Percentiles rank a stretch among this genome's conserved stretches.
phyloP scores from a whole-genome alignment of 1,284 basidiomycete species.

The Sporisorium sorghi region DNA sequence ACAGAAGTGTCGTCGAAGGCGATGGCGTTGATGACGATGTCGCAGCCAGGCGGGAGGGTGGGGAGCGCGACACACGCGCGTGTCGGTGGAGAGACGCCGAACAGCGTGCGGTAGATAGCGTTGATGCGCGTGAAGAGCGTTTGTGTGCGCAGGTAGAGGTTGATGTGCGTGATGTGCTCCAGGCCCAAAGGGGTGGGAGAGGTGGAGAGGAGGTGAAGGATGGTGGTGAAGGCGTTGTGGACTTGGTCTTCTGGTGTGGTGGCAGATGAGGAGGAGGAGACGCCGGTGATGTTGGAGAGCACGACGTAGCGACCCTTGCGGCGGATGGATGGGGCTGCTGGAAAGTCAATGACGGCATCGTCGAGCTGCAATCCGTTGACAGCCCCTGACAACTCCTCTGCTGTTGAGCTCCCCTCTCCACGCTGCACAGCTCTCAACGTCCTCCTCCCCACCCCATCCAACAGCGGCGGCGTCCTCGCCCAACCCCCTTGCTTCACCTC shows the following conservation, averaged over 20 bases:
- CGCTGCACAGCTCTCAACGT: slow-evolving; percentile 32
- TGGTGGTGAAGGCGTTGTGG: slow-evolving; percentile 16
- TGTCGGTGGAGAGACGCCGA: slow-evolving; percentile 90
- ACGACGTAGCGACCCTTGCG: slow-evolving; percentile 30
- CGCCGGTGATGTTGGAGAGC: slow-evolving; percentile 34
- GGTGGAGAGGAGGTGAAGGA: slow-evolving; percentile 12
- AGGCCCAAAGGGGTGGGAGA: slow-evolving; percentile 6
- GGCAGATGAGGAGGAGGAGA: background rate
- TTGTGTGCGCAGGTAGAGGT: slow-evolving; percentile 78
- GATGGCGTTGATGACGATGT: slow-evolving; percentile 27
- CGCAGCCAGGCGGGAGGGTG: slow-evolving; percentile 11
- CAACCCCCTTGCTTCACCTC: background rate
- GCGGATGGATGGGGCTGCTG: slow-evolving; percentile 11
- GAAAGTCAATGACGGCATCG: background rate
- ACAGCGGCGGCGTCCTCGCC: slow-evolving; percentile 13
- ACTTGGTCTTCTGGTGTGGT: slow-evolving; percentile 31
- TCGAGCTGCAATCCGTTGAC: background rate
- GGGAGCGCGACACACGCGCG: slow-evolving; percentile 86
- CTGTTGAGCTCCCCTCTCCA: background rate
- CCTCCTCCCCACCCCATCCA: slow-evolving; percentile 46
- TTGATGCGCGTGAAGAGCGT: slow-evolving; percentile 54
- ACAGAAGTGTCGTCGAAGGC: slow-evolving; percentile 21
- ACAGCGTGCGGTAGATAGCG: slow-evolving; percentile 80
- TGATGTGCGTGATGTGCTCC: slow-evolving; percentile 80
- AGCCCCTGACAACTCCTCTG: background rate